Evolutionary conservation across 441 rosid species (phyloP).

Genomic region (Dalechampia spathulata): DNA sequence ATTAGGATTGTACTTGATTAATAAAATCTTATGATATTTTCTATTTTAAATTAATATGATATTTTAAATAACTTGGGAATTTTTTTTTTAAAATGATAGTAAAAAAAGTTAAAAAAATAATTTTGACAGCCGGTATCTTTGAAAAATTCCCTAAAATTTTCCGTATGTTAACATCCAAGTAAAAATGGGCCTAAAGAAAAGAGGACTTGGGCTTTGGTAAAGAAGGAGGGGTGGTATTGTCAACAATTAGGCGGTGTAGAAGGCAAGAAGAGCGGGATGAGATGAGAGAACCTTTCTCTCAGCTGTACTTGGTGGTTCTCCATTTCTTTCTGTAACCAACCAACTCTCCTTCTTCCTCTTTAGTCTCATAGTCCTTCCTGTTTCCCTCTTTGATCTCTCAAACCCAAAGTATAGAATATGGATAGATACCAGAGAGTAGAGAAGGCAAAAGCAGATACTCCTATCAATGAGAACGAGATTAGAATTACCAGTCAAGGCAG

Average conservation of each 20-base stretch:
- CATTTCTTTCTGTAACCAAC: constrained; percentile 7
- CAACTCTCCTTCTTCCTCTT: not conserved
- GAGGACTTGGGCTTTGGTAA: not conserved
- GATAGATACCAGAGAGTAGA: constrained; percentile 63
- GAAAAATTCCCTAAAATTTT: too few species aligned
- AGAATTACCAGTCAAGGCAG: constrained; percentile 60
- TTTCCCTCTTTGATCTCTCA: not conserved
- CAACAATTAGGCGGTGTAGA: not conserved
- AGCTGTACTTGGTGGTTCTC: not conserved
- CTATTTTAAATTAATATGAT: too few species aligned
- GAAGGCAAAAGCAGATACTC: constrained; percentile 48
- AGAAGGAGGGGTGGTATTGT: not conserved
- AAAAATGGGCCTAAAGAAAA: not conserved
- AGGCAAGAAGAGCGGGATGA: constrained; percentile 3
- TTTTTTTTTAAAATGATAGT: too few species aligned
- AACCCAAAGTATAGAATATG: constrained; percentile 22
- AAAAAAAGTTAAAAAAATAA: too few species aligned
- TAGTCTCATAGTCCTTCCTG: too few species aligned
- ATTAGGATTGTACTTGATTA: too few species aligned
- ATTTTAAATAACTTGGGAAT: too few species aligned
- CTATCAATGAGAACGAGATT: constrained; percentile 62
- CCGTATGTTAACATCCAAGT: too few species aligned
- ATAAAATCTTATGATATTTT: too few species aligned
- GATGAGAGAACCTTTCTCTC: too few species aligned
- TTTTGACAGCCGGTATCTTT: too few species aligned